These are phyloP conservation scores for Neofusicoccum ribis DNA, from an alignment of 2,329 filamentous ascomycete genomes.

Conservation along the genomic window DNA sequence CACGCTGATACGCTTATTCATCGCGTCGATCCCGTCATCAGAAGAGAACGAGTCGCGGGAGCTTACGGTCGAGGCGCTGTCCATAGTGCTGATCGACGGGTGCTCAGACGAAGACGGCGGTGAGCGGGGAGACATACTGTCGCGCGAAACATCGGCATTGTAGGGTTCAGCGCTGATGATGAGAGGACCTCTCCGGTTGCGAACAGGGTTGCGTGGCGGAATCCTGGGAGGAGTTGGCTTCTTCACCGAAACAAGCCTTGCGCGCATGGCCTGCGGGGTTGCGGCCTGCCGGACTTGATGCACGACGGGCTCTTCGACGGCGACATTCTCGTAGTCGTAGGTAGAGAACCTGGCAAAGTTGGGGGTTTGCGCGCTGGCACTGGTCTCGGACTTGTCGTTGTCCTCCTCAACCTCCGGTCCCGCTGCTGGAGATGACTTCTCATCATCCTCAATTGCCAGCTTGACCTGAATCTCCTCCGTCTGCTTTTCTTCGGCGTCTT, in stretches of 20 bases:
- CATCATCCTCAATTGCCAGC: background rate
- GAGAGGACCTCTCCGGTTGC: constrained; percentile 36
- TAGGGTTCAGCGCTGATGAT: constrained; percentile 28
- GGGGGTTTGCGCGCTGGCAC: background rate
- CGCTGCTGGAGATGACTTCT: background rate
- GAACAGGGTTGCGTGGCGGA: constrained; percentile 72
- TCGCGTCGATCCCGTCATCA: constrained; percentile 26
- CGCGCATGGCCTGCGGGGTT: constrained; percentile 69
- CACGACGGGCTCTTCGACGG: constrained; percentile 64
- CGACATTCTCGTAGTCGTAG: constrained; percentile 43
- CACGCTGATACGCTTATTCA: constrained; percentile 14
- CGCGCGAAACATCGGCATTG: constrained; percentile 21
- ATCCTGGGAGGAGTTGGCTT: constrained; percentile 77
- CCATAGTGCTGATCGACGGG: constrained; percentile 22
- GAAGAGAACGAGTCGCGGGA: constrained; percentile 33
- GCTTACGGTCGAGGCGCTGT: constrained; percentile 35
- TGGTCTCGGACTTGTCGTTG: background rate
- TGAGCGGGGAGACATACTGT: constrained; percentile 34
- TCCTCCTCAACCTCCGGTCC: background rate
- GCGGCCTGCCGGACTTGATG: constrained; percentile 67
- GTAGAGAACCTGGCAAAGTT: constrained; percentile 1
- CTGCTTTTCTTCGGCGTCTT: background rate
- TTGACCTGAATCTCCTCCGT: background rate
- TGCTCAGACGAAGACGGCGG: constrained; percentile 23
- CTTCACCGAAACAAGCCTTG: constrained; percentile 80